phyloP scores from a whole-genome alignment of 257 asterid genomes.

The Salvia hispanica region DNA sequence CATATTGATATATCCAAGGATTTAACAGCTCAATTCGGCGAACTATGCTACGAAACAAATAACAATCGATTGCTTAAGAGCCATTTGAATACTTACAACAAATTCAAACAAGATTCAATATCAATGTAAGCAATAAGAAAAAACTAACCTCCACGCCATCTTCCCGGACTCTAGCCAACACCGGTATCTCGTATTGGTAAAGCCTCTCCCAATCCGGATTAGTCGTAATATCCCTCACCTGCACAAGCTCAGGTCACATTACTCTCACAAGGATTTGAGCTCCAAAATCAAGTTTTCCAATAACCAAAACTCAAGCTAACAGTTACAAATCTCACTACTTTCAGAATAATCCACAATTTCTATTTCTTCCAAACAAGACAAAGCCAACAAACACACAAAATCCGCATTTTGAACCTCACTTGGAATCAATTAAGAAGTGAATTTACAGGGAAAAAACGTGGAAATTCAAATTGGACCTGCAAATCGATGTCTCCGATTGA shows the following conservation, averaged over 20 bases:
- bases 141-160: conserved; percentile 82
- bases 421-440: conserved; percentile 14
- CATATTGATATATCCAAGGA: background rate
- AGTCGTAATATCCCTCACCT: conserved; percentile 81
- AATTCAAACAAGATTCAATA: conserved; percentile 13
- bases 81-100: background rate
- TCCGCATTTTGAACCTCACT: background rate
- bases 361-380: background rate
- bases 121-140: background rate
- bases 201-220: conserved; percentile 89
- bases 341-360: background rate
- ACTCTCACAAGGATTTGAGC: conserved; percentile 20
- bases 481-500: conserved; percentile 53
- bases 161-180: conserved; percentile 66
- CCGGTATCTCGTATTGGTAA: conserved; percentile 95
- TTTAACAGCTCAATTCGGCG: background rate
- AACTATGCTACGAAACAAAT: background rate
- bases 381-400: background rate
- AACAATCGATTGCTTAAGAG: conserved; percentile 4
- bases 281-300: conserved; percentile 19
- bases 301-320: background rate
- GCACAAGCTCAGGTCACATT: conserved; percentile 23
- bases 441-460: background rate
- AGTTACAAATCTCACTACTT: background rate
- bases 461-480: conserved; percentile 43